Percentiles rank a stretch among this genome's conserved stretches.
phyloP scores from a whole-genome alignment of 2,329 filamentous ascomycete genomes.

The Eutypella sp. region DNA sequence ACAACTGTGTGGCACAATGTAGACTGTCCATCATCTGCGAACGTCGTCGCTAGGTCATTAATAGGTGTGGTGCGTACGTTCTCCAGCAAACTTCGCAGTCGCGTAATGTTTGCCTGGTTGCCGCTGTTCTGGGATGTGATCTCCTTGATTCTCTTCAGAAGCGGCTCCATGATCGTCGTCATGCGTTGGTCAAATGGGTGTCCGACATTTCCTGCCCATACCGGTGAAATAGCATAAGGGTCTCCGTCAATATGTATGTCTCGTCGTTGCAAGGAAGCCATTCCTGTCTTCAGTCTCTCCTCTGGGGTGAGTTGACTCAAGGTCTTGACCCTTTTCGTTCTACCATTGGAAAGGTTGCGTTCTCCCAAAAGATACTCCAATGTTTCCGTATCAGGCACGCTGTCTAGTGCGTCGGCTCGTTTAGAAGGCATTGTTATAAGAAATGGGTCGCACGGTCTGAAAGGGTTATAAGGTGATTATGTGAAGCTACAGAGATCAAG shows the following conservation, averaged over 20 bases:
- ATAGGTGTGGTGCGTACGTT: background rate
- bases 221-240: background rate
- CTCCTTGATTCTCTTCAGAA: background rate
- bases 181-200: background rate
- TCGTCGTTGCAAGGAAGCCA: background rate
- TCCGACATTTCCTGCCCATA: background rate
- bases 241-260: background rate
- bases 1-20: background rate
- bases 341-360: background rate
- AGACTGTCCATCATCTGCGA: background rate
- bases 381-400: background rate
- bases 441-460: too few relatives aligned
- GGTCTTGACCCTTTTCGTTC: background rate
- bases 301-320: background rate
- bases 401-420: background rate
- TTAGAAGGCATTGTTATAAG: background rate
- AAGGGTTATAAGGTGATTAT: too few relatives aligned
- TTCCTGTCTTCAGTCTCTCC: background rate
- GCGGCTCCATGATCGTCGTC: background rate
- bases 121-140: background rate
- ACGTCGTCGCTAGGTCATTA: background rate
- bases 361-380: background rate
- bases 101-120: background rate
- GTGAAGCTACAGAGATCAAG: too few relatives aligned
- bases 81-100: background rate